Percentiles rank a stretch among this genome's conserved stretches.
These are phyloP conservation scores for Geotrichum carabidarum DNA, from an alignment of 1,139 yeast genomes.

Conservation along the genomic window DNA sequence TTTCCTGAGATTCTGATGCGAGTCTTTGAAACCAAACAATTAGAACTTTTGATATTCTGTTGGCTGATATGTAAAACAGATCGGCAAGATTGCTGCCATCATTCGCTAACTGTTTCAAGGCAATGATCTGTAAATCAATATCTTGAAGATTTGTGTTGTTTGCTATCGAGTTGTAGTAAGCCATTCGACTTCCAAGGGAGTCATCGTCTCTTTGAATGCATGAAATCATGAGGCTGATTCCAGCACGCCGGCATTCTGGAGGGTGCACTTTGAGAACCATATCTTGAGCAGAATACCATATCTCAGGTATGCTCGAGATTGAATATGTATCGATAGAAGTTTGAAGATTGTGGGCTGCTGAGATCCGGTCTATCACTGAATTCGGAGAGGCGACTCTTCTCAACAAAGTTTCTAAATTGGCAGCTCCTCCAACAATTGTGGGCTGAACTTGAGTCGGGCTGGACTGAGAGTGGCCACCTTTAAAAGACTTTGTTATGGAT, in stretches of 20 bases:
- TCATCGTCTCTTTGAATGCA: conserved; percentile 55
- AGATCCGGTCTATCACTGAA: conserved; percentile 43
- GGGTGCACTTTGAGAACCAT: conserved; percentile 45
- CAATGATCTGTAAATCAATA: conserved; percentile 51
- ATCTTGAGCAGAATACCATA: conserved; percentile 68
- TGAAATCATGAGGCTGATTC: conserved; percentile 49
- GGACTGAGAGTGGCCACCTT: conserved; percentile 35
- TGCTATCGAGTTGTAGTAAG: conserved; percentile 58
- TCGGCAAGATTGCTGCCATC: conserved; percentile 60
- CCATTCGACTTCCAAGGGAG: conserved; percentile 44
- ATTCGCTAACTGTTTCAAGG: conserved; percentile 51
- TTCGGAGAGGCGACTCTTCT: conserved; percentile 40
- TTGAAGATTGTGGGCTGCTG: conserved; percentile 51
- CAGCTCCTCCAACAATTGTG: conserved; percentile 59
- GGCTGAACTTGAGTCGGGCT: conserved; percentile 43
- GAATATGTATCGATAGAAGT: conserved; percentile 50
- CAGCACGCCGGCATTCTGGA: conserved; percentile 48
- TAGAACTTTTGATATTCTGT: conserved; percentile 44
- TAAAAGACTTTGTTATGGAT: conserved; percentile 51
- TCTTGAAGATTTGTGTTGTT: conserved; percentile 50
- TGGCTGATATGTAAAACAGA: conserved; percentile 43
- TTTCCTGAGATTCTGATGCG: conserved; percentile 32
- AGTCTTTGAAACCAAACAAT: conserved; percentile 37
- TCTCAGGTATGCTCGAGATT: conserved; percentile 59
- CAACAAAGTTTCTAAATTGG: conserved; percentile 47